Conservation (phyloP, 169 alveolate genomes). For the Eimeria acervulina region DNA sequence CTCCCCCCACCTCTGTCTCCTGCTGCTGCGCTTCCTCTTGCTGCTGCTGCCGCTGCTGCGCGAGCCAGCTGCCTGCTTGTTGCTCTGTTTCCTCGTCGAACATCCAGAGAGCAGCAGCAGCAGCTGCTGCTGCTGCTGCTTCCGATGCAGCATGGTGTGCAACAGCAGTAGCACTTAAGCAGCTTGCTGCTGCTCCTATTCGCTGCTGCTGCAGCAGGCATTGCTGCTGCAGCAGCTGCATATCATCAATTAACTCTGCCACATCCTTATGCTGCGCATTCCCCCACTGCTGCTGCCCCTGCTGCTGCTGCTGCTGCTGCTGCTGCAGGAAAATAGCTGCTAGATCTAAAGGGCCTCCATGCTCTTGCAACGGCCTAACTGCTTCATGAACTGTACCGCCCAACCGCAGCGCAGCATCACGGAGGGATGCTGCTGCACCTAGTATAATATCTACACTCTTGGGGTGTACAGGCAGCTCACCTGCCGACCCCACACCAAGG, state of each 20-base stretch:
- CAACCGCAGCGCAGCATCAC: constrained; percentile 2
- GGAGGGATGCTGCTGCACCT: constrained; percentile 1
- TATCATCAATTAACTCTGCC: too few species aligned
- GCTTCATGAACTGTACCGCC: background rate
- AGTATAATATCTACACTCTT: background rate
- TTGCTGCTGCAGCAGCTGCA: background rate
- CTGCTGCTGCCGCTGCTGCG: background rate
- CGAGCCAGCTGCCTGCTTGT: background rate
- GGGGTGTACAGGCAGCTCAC: background rate
- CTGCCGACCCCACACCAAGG: background rate
- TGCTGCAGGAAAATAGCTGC: background rate
- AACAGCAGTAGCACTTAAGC: background rate
- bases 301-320: background rate
- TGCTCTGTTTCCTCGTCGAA: background rate
- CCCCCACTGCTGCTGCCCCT: background rate
- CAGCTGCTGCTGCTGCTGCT: constrained; percentile 40
- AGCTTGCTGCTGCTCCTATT: background rate
- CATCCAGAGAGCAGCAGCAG: background rate
- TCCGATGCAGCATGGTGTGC: background rate
- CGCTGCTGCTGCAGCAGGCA: background rate
- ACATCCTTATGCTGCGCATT: background rate
- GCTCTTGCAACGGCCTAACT: background rate
- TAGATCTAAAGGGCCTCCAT: background rate
- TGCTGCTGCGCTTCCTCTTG: background rate
- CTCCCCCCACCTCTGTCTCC: background rate